Base-by-base conservation (phyloP, 129 eudicot species). In the Solidago caesia region DNA sequence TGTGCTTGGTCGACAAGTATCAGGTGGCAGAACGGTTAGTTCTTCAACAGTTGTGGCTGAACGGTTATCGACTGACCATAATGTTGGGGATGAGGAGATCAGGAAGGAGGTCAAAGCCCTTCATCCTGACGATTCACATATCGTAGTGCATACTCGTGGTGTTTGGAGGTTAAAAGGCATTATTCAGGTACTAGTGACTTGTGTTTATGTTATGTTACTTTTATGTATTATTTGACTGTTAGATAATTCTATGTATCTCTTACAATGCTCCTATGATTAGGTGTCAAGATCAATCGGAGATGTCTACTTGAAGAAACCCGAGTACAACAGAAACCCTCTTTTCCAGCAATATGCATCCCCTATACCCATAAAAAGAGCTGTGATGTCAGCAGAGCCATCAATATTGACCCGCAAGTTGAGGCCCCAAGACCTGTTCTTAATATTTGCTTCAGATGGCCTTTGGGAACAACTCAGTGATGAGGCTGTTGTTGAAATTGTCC, bases 271-370 rank as follows among this genome's bases (percentile, higher is more conserved):
- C 11, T 12, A 29, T 57, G 73, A 77, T 64, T 73, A 91, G 97
- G 97, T 91, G 65, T 88, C 97, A 6, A 91, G 97, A 75, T 86
- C 97, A 13, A 91, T 91, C 21, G 97, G 97, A 45, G 97, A 91
- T 72, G 87, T 89, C 27, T 91, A 88, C 77, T 64, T 91, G 77
- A 91, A 91, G 84, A 85, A 82, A 77, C 97, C 97, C 0, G 97
- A 91, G 78, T 87, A 67, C 59, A 81, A 82, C 63, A 75, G 89
- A 51, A 91, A 91, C 77, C 91, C 93, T 67, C 77, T 87, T 2
- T 85, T 85, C 72, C 92, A 83, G 69, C 89, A 79, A 66, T 89
- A 84, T 26, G 91, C 86, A 71, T 83, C 85, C 9, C 82, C 85
- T 42, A 79, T 81, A 70, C 96, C 97, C 27, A 64, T 91, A 58